Base-by-base conservation (phyloP, 805 yeast species). In the Saccharomycopsis olivae region DNA sequence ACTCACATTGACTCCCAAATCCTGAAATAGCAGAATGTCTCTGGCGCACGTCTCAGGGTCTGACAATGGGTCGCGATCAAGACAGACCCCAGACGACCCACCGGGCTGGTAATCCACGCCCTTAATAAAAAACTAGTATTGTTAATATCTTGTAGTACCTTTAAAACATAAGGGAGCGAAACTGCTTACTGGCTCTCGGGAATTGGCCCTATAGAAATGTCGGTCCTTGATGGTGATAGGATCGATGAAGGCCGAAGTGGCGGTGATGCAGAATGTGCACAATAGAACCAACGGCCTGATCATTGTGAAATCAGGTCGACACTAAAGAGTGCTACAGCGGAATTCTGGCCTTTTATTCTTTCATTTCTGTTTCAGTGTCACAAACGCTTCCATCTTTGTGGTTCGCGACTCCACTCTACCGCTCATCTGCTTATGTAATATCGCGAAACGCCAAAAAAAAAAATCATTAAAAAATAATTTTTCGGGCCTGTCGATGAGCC, bases 91-190 rank as follows among this genome's bases (percentile, higher is more conserved):
- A 0, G 95, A 78, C 0, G 95, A 78, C 0, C 96, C 97, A 8
- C 96, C 96, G 0, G 96, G 96, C 54, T 89, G 96, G 55, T 88
- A 88, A 57, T 89, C 97, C 1, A 89, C 82, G 15, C 97, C 97
- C 57, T 73, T 78, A 28, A 88, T 69, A 51, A 68, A 78, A 54
- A 89, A 88, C 47, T 42, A 37, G 25, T 35, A 30, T 2, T 31
- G 32, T 27, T 18, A 14, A 19, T 19, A 16, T 14, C 18, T 28
- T 11, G 16, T n/a, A 14, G 14, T 23, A n/a, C n/a, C n/a, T n/a
- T n/a, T n/a, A n/a, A n/a, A 15, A 5, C 16, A 15, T 5, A 14
- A 13, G 31, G 15, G 16, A 13, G 16, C n/a, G n/a, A 28, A 28
- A 13, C n/a, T 23, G 11, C 11, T 23, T 23, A 3, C 14, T 59